These are phyloP conservation scores for Isochrysis galbana DNA, from an alignment of 78 protist genomes.

Conservation along the genomic window DNA sequence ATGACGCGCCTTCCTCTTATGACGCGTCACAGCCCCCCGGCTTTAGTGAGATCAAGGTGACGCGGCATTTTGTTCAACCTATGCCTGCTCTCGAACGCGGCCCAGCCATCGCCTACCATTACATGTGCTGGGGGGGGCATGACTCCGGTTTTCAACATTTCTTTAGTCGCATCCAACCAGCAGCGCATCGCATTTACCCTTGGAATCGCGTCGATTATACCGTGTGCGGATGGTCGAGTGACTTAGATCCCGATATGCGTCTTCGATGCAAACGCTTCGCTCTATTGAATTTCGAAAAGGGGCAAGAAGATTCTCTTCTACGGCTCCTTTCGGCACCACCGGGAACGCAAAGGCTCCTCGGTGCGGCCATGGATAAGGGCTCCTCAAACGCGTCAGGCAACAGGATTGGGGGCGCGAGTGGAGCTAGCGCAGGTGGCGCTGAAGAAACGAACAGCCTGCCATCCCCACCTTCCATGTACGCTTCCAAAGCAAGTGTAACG, in stretches of 20 bases:
- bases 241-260: neutral
- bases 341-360: neutral
- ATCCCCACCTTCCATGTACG: too few species aligned
- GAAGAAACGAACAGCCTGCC: too few species aligned
- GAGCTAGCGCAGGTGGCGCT: too few species aligned
- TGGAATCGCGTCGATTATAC: neutral
- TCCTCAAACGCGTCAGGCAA: neutral
- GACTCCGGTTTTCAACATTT: neutral
- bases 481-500: too few species aligned
- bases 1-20: too few species aligned
- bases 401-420: neutral
- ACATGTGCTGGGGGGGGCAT: neutral
- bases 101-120: neutral
- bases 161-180: neutral
- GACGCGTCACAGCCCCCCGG: too few species aligned
- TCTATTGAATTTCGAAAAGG: neutral
- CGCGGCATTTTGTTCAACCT: neutral
- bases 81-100: neutral
- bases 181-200: neutral
- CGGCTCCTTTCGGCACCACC: neutral
- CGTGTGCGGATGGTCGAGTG: neutral
- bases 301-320: neutral
- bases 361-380: neutral
- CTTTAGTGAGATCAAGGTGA: neutral
- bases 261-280: neutral